These are phyloP conservation scores for Xylariaceae sp. DNA, from an alignment of 2,329 filamentous ascomycete species.

Conservation along the genomic window DNA sequence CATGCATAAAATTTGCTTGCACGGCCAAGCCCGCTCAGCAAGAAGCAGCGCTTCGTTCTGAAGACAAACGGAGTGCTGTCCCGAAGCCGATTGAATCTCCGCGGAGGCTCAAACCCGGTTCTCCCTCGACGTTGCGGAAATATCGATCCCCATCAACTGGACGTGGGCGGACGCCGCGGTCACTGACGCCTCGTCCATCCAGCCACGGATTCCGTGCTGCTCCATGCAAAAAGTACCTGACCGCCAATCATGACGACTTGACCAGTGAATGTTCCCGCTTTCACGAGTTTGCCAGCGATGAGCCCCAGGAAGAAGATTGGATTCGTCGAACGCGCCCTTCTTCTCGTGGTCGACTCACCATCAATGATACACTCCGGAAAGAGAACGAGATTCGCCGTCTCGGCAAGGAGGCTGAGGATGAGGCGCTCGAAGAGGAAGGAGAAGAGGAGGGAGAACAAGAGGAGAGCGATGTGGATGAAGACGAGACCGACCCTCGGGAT, in stretches of 20 bases:
- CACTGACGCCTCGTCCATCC: constrained; percentile 27
- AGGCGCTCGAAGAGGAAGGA: constrained; percentile 69
- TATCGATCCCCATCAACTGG: constrained; percentile 22
- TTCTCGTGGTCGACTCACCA: constrained; percentile 65
- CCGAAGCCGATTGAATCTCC: constrained; percentile 4
- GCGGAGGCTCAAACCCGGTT: constrained; percentile 12
- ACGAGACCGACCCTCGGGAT: constrained; percentile 40
- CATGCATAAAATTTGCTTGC: constrained; percentile 71
- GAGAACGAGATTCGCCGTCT: constrained; percentile 82
- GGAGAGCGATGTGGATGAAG: constrained; percentile 38
- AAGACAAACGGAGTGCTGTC: constrained; percentile 8
- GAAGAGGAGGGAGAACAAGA: constrained; percentile 44
- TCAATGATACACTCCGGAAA: constrained; percentile 82
- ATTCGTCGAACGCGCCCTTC: constrained; percentile 61
- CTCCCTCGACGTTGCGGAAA: constrained; percentile 19
- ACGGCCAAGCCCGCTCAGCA: constrained; percentile 42
- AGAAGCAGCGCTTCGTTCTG: constrained; percentile 30
- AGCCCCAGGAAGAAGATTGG: constrained; percentile 84
- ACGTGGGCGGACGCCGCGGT: constrained; percentile 17
- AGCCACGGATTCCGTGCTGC: constrained; percentile 31
- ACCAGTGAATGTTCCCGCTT: constrained; percentile 57
- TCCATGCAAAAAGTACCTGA: constrained; percentile 42
- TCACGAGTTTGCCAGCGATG: constrained; percentile 85
- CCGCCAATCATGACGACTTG: constrained; percentile 42
- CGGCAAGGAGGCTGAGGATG: constrained; percentile 84